Evolutionary conservation across 2,329 filamentous ascomycete species (phyloP).

Genomic region (Xylariaceae sp.): DNA sequence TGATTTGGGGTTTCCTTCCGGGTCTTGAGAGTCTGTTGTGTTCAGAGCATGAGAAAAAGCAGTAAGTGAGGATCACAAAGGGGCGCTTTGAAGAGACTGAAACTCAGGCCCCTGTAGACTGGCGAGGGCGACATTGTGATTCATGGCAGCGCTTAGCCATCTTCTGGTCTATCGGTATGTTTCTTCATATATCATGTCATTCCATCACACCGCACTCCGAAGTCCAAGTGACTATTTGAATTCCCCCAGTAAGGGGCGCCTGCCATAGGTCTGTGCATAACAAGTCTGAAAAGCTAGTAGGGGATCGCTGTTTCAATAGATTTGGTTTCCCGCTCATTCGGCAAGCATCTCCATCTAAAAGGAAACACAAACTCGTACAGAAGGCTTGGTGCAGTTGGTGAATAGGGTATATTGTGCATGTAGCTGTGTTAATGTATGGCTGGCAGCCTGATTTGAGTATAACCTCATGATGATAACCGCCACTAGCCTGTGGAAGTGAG

Average conservation of each 20-base stretch:
- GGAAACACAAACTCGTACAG: not conserved
- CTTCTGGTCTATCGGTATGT: not conserved
- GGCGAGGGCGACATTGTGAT: not conserved
- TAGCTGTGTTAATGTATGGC: not conserved
- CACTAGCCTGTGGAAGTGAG: not conserved
- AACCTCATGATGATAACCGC: not conserved
- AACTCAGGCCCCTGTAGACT: not conserved
- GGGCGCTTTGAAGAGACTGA: too few relatives aligned
- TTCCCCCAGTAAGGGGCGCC: not conserved
- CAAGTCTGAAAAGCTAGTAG: not conserved
- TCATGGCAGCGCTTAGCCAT: not conserved
- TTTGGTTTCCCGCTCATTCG: not conserved
- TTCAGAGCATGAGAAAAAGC: too few relatives aligned
- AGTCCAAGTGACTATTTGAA: not conserved
- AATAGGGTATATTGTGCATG: not conserved
- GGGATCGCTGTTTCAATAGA: not conserved
- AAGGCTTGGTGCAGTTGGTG: not conserved
- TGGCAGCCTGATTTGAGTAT: not conserved
- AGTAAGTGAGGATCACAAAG: too few relatives aligned
- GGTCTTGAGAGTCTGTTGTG: not conserved
- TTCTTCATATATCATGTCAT: not conserved
- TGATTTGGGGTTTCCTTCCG: too few relatives aligned
- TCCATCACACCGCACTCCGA: not conserved
- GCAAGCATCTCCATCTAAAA: not conserved
- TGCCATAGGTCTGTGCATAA: not conserved